Evolutionary conservation across 2,329 filamentous ascomycete genomes (phyloP), one percentile per base, ranked within the genome.

Genomic region (Juglanconis oblonga): DNA sequence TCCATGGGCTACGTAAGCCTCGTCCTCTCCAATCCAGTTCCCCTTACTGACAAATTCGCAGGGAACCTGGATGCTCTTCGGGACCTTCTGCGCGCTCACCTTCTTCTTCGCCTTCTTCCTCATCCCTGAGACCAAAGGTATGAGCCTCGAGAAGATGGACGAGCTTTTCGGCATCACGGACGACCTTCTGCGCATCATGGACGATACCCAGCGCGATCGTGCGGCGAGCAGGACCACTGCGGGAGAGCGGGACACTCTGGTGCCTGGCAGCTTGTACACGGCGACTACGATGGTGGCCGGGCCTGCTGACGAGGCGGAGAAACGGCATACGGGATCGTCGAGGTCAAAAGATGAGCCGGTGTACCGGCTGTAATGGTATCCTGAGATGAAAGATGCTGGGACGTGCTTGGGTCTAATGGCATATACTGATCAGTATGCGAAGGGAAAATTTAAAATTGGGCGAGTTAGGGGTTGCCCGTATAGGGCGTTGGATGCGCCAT

Each of bases 111-210:
- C 86, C 45, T 88, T 80, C 78, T 86, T 88, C 76, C 81, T 87
- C 63, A 80, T 89, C 17, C 88, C 88, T 0, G 88, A 91, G 74
- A 91, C 88, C 10, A 90, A 90, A 76, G 87, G 87, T 40, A 68
- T 81, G 60, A 77, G 77, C 48, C 76, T 88, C 61, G 86, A 89
- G 73, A 82, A 81, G 71, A 87, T 88, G 84, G 84, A 88, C 68
- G 83, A 87, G 66, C 76, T 88, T 14, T 88, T 88, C 69, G 86
- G 86, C 50, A 77, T 86, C 52, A 82, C 81, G 17, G 57, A 59
- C 4, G 81, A 84, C 62, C 65, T 79, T 36, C 58, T 64, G 55
- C 53, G 59, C 35, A 17, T 55, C 1, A 69, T 74, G 10, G 66
- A 68, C 6, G 72, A 65, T 9, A 49, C 44, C 24, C 50, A 61